A percentile compares a stretch with the other conserved stretches of the same genome.
phyloP scores from a whole-genome alignment of 2,329 filamentous ascomycete genomes.

The Annulohypoxylon truncatum region DNA sequence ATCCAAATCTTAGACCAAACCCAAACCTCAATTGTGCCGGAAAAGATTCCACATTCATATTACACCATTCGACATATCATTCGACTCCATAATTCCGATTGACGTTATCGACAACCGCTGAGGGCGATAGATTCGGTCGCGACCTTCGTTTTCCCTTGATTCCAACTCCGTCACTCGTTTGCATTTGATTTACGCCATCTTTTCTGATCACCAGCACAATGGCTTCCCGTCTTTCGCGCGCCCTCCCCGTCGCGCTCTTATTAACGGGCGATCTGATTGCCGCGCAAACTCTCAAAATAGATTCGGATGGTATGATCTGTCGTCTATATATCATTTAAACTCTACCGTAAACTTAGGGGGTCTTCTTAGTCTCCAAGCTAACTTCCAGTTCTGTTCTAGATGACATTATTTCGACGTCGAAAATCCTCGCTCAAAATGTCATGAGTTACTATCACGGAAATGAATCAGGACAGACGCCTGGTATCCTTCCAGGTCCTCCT shows the following conservation, averaged over 20 bases:
- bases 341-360: background rate
- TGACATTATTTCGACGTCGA: constrained; percentile 63
- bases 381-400: constrained; percentile 48
- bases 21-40: background rate
- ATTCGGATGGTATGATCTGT: constrained; percentile 40
- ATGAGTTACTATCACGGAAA: constrained; percentile 52
- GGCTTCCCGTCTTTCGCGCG: constrained; percentile 18
- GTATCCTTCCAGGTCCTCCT: constrained; percentile 50
- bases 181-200: constrained; percentile 2
- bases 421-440: constrained; percentile 47
- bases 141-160: constrained; percentile 17
- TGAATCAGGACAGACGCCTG: constrained; percentile 49
- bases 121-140: constrained; percentile 13
- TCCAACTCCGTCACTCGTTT: constrained; percentile 35
- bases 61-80: background rate
- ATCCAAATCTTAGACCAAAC: background rate
- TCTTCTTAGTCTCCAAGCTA: constrained; percentile 10
- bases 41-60: background rate
- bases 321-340: background rate
- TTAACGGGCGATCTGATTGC: constrained; percentile 18
- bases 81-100: constrained; percentile 1
- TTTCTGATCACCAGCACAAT: constrained; percentile 13
- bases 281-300: constrained; percentile 39
- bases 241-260: constrained; percentile 19
- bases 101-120: background rate